phyloP scores from a whole-genome alignment of 331 rosid genomes.

The Saraca asoca region DNA sequence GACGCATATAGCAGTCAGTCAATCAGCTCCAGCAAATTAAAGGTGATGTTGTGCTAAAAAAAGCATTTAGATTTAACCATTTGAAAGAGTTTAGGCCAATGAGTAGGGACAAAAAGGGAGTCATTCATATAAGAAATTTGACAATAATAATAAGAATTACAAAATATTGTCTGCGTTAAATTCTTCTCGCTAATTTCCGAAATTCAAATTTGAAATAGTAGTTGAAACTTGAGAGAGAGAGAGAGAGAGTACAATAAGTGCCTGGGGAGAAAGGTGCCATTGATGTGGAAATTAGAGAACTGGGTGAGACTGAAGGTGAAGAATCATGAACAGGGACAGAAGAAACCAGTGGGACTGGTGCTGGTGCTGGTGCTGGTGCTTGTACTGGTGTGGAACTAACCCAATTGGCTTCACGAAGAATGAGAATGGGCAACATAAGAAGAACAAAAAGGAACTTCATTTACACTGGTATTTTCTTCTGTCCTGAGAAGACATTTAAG shows the following conservation, averaged over 20 bases:
- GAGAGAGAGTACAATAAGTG: slow-evolving; percentile 22
- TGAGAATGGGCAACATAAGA: neutral
- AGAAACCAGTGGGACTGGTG: slow-evolving; percentile 44
- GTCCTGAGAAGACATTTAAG: slow-evolving; percentile 36
- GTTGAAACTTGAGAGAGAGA: slow-evolving; percentile 23
- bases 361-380: no score
- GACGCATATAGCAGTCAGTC: slow-evolving; percentile 16
- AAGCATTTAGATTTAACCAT: slow-evolving; percentile 23
- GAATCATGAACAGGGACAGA: neutral
- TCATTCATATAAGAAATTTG: neutral
- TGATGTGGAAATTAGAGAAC: slow-evolving; percentile 51
- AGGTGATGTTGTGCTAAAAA: slow-evolving; percentile 8
- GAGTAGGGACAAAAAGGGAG: slow-evolving; percentile 7
- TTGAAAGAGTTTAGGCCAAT: slow-evolving; percentile 31
- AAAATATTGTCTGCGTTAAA: slow-evolving; percentile 31
- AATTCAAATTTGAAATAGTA: slow-evolving; percentile 36
- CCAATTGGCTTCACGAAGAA: slow-evolving; percentile 47
- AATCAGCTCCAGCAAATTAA: slow-evolving; percentile 7
- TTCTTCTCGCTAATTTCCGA: slow-evolving; percentile 25
- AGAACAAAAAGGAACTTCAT: slow-evolving; percentile 48
- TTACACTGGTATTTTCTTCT: slow-evolving; percentile 29
- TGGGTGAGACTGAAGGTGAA: slow-evolving; percentile 46
- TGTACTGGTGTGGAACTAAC: slow-evolving; percentile 18
- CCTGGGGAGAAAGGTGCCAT: slow-evolving; percentile 71
- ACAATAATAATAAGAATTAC: neutral